Evolutionary conservation across 2,329 filamentous ascomycete genomes (phyloP).

Genomic region (Colletotrichum gigasporum): DNA sequence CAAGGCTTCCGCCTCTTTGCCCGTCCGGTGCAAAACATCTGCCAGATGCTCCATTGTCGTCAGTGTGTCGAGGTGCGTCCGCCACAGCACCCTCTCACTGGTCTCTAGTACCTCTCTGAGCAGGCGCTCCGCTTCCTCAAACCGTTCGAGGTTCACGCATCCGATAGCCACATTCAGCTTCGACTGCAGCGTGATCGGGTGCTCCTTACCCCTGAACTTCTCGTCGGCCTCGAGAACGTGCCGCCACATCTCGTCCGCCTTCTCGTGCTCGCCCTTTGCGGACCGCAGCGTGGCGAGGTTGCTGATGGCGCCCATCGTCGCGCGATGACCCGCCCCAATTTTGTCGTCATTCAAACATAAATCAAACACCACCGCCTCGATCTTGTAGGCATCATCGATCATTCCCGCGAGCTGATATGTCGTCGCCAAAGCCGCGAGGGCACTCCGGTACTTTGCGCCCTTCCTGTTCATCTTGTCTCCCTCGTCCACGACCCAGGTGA

Average conservation of each 20-base stretch:
- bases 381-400: background rate
- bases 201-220: background rate
- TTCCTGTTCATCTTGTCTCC: background rate
- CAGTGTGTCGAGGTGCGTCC: slow-evolving; percentile 4
- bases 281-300: background rate
- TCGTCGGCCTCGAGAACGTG: background rate
- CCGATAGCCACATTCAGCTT: slow-evolving; percentile 5
- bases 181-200: slow-evolving; percentile 4
- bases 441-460: background rate
- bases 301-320: background rate
- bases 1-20: background rate
- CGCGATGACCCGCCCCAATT: background rate
- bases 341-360: background rate
- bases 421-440: background rate
- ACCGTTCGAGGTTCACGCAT: slow-evolving; percentile 40
- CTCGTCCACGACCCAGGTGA: slow-evolving; percentile 1
- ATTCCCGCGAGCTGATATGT: background rate
- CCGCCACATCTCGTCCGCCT: background rate
- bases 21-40: background rate
- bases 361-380: background rate
- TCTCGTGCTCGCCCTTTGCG: background rate
- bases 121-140: slow-evolving; percentile 43
- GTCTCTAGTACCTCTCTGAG: slow-evolving; percentile 38
- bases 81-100: background rate
- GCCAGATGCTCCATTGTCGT: slow-evolving; percentile 6